Percentiles rank a stretch among this genome's conserved stretches.
These are phyloP conservation scores for Gossypium davidsonii DNA, from an alignment of 441 rosid genomes.

Conservation along the genomic window DNA sequence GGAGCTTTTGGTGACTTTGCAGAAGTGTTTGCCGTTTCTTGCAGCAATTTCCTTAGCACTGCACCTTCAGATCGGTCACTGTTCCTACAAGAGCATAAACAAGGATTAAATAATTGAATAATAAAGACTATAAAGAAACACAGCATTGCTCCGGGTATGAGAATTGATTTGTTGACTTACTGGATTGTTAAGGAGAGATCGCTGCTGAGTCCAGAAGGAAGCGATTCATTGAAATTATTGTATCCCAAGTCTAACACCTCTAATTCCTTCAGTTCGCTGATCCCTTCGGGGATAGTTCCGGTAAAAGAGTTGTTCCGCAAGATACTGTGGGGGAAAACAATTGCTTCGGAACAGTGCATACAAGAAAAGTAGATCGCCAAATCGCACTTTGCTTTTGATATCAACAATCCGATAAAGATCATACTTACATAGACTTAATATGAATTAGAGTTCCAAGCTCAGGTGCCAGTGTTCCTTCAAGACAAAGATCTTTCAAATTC, in stretches of 20 bases:
- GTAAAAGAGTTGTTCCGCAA: conserved; percentile 44
- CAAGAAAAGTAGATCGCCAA: background rate
- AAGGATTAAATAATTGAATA: background rate
- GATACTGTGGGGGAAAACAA: conserved; percentile 23
- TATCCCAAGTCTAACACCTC: conserved; percentile 40
- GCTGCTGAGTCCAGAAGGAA: conserved; percentile 33
- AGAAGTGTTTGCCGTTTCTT: background rate
- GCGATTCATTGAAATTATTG: conserved; percentile 37
- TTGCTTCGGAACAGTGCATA: background rate
- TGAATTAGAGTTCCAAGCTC: conserved; percentile 36
- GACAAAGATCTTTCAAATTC: conserved; percentile 43
- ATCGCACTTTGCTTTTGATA: background rate
- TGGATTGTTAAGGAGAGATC: conserved; percentile 29
- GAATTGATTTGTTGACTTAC: conserved; percentile 26
- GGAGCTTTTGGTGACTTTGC: background rate
- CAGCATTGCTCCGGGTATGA: background rate
- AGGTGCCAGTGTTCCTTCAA: conserved; percentile 40
- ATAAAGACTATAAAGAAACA: background rate
- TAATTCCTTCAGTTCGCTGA: conserved; percentile 34
- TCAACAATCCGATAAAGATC: background rate
- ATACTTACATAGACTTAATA: conserved; percentile 39
- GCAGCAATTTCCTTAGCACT: conserved; percentile 36
- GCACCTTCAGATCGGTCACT: conserved; percentile 23
- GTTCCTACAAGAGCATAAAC: conserved; percentile 29
- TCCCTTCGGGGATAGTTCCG: conserved; percentile 36